Base-by-base conservation (phyloP, 306 rosid species). In the Lotus japonicus region DNA sequence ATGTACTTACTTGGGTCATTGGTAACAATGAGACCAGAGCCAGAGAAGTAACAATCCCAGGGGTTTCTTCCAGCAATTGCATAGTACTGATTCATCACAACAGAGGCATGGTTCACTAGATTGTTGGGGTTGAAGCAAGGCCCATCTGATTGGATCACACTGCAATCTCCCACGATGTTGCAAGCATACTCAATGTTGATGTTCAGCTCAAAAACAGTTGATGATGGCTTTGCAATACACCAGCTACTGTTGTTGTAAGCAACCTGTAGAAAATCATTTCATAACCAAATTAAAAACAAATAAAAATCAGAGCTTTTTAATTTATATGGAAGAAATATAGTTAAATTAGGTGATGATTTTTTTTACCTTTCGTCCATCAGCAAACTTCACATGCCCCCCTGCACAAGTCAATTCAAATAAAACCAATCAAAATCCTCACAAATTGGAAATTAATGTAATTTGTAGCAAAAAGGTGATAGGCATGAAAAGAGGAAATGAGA, bases 81-180 rank as follows among this genome's bases (percentile, higher is more conserved):
- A 70, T 74, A 79, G 71, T 64, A 84, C 54, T 64, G 77, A 71
- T 84, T 84, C 89, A 84, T 82, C 11, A 58, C 77, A 68, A 52
- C 65, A 15, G 87, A 79, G 64, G 92, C 89, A 66, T 80, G 82
- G 43, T 33, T 79, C 0, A 58, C 15, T 17, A 50, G 43, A 19
- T 62, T 66, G 71, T 72, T 19, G 1, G 90, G 87, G 9, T 48
- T 0, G 18, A 11, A 76, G 65, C 86, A 85, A 7, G 75, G 36
- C 7, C 85, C 83, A 9, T 60, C 79, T 13, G 49, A 13, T 61
- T 74, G 50, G 11, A 80, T 80, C 15, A 65, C 23, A 3, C 4
- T 42, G 64, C 77, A 80, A 33, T 77, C 57, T 1, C 3, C 3
- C 28, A 70, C 12, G 2, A 5, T 0, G 7, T 18, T 56, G 61